These are phyloP conservation scores for Plasmodium knowlesi DNA, from an alignment of 169 alveolate species.

Conservation along the genomic window DNA sequence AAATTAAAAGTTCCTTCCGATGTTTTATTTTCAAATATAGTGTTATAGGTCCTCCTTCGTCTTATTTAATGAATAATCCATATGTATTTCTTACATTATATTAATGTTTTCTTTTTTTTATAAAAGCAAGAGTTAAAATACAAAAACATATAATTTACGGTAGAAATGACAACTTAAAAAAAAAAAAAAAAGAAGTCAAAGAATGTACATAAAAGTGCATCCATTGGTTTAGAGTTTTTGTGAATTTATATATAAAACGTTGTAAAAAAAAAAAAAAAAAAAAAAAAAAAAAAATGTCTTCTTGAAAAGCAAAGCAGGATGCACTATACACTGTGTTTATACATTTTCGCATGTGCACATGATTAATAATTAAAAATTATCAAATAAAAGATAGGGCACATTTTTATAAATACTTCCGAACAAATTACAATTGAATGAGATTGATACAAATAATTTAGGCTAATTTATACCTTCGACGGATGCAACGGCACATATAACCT, in stretches of 20 bases:
- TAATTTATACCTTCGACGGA: slow-evolving; percentile 69
- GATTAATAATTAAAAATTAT: slow-evolving; percentile 8
- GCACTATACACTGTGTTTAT: not conserved
- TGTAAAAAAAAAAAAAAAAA: slow-evolving; percentile 9
- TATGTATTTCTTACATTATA: not conserved
- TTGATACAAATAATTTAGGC: slow-evolving; percentile 18
- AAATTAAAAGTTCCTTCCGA: not conserved
- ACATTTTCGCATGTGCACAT: not conserved
- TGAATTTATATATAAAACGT: not conserved
- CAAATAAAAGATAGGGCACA: not conserved
- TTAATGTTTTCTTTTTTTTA: not conserved
- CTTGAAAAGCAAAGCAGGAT: not conserved
- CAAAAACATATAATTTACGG: slow-evolving; percentile 32
- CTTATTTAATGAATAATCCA: not conserved
- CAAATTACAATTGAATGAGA: slow-evolving; percentile 18
- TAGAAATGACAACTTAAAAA: slow-evolving; percentile 17
- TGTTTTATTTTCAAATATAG: not conserved
- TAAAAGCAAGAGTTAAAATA: not conserved
- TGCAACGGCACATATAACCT: slow-evolving; percentile 73
- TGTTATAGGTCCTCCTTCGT: not conserved
- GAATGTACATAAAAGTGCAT: not conserved
- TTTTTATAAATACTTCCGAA: slow-evolving; percentile 6
- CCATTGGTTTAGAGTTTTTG: not conserved
- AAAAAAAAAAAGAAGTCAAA: not conserved
- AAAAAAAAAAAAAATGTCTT: not conserved